These are phyloP conservation scores for Gloeopeniophorella convolvens DNA, from an alignment of 768 basidiomycete genomes.

Conservation along the genomic window DNA sequence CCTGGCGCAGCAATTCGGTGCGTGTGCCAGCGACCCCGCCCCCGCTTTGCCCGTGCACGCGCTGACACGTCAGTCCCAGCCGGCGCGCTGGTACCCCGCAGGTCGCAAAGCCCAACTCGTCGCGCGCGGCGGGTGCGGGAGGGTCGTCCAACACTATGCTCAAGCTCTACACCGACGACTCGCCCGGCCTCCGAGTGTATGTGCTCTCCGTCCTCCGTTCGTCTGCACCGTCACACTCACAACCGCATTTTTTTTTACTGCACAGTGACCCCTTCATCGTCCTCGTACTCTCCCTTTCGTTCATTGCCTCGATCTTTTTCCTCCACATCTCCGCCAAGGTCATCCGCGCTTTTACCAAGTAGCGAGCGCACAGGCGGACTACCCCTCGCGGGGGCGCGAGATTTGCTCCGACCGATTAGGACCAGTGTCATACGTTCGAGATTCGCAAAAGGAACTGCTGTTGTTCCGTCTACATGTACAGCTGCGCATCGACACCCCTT, in stretches of 20 bases:
- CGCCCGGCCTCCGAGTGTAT: constrained; percentile 94
- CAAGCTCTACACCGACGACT: constrained; percentile 97
- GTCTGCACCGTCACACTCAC: background rate
- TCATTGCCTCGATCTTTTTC: constrained; percentile 99
- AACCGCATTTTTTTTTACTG: background rate
- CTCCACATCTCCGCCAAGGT: constrained; percentile 95
- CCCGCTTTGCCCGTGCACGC: no score
- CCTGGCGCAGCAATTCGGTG: constrained; percentile 81
- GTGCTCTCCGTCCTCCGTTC: constrained; percentile 31
- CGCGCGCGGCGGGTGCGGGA: constrained; percentile 89
- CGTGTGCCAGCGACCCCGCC: constrained; percentile 21
- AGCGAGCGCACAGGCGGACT: background rate
- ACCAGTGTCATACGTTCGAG: background rate
- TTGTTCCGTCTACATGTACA: constrained; percentile 1
- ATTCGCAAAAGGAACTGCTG: background rate
- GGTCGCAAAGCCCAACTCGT: constrained; percentile 72
- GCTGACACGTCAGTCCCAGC: constrained; percentile 31
- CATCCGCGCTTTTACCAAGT: constrained; percentile 71
- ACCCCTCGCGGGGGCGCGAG: background rate
- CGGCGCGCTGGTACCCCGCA: constrained; percentile 67
- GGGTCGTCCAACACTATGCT: constrained; percentile 98
- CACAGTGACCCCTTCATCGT: constrained; percentile 93
- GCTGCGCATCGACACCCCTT: no score
- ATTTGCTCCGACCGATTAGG: background rate
- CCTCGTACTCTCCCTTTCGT: constrained; percentile 89